Conservation (phyloP, 225 moss, liverwort and hornwort genomes). For the Bryum argenteum region DNA sequence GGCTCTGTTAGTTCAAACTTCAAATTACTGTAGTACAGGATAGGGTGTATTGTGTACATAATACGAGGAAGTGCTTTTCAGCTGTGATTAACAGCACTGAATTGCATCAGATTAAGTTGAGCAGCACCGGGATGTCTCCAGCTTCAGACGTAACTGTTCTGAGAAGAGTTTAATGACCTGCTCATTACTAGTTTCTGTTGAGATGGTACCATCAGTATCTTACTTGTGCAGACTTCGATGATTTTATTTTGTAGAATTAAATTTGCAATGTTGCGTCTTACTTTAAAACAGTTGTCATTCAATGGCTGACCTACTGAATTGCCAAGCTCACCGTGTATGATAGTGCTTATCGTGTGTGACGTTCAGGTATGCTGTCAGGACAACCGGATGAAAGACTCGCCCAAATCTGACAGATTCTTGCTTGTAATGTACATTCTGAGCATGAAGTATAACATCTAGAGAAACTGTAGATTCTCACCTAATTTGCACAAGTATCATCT, state of each 20-base stretch:
- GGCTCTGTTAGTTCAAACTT: conserved; percentile 1
- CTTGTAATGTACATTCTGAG: too few relatives aligned
- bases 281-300: neutral
- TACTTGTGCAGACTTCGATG: neutral
- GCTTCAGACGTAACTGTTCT: neutral
- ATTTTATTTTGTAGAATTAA: neutral
- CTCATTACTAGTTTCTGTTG: neutral
- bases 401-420: too few relatives aligned
- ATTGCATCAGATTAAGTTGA: neutral
- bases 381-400: too few relatives aligned
- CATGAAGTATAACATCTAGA: too few relatives aligned
- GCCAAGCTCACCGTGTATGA: neutral
- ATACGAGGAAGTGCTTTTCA: neutral
- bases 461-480: too few relatives aligned
- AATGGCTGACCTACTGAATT: neutral
- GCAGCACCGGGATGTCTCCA: neutral
- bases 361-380: too few relatives aligned
- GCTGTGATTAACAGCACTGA: neutral
- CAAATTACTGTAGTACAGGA: neutral
- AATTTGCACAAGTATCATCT: too few relatives aligned
- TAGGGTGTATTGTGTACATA: neutral
- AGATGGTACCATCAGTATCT: conserved; percentile 6
- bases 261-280: neutral
- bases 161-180: neutral
- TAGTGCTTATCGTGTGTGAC: neutral